These are phyloP conservation scores for Ophiostoma himal-ulmi DNA, from an alignment of 2,329 filamentous ascomycete genomes.

Conservation along the genomic window DNA sequence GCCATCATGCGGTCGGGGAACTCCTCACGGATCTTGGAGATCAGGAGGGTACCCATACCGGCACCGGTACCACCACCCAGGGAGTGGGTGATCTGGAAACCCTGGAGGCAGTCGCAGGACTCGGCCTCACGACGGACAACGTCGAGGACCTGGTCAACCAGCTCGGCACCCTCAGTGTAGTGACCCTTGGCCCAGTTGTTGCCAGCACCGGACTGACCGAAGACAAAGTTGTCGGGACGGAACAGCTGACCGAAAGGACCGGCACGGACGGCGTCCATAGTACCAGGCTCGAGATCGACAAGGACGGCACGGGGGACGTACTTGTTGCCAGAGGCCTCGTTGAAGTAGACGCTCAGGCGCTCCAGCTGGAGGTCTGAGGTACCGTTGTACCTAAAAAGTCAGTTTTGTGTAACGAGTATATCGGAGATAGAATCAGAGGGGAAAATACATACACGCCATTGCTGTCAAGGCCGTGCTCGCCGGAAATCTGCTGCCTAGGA, in stretches of 20 bases:
- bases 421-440: not conserved
- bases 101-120: conserved; percentile 98
- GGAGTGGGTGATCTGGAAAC: conserved; percentile 99
- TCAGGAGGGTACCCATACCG: conserved; percentile 98
- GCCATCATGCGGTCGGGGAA: conserved; percentile 99
- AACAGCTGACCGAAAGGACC: conserved; percentile 98
- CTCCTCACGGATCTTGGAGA: conserved; percentile 99
- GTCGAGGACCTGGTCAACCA: conserved; percentile 96
- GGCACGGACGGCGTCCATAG: conserved; percentile 98
- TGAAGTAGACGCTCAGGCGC: conserved; percentile 69
- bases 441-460: conserved; percentile 76
- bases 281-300: conserved; percentile 98
- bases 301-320: conserved; percentile 99
- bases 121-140: conserved; percentile 98
- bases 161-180: conserved; percentile 99
- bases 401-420: not conserved
- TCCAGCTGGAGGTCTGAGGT: conserved; percentile 98
- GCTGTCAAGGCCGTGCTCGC: conserved; percentile 94
- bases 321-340: conserved; percentile 90
- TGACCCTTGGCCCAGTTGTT: conserved; percentile 99
- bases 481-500: conserved; percentile 70
- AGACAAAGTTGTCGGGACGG: conserved; percentile 99
- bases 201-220: conserved; percentile 97
- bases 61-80: conserved; percentile 99
- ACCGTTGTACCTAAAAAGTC: conserved; percentile 74